phyloP scores from a whole-genome alignment of 1,139 yeast species.

The Taphrina communis region DNA sequence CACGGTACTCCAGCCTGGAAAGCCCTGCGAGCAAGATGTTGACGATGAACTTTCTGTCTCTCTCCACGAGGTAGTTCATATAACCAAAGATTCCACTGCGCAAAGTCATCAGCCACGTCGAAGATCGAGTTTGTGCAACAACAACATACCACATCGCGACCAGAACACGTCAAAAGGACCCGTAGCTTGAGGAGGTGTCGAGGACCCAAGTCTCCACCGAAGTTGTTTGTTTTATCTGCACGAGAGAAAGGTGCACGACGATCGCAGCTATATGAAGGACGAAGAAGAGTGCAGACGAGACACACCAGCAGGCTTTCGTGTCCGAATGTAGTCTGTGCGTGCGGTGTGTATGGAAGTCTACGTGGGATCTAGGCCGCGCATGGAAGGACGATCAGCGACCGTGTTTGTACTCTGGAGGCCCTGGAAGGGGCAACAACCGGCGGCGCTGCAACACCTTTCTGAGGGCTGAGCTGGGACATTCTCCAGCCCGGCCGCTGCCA shows the following conservation, averaged over 20 bases:
- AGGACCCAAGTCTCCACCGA: neutral
- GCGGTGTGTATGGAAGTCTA: too few relatives aligned
- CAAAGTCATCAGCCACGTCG: neutral
- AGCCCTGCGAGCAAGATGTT: slow-evolving; percentile 86
- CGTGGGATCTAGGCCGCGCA: slow-evolving; percentile 3
- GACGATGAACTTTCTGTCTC: slow-evolving; percentile 87
- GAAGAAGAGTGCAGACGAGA: neutral
- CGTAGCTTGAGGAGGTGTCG: neutral
- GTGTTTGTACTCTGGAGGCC: neutral
- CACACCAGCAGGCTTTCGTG: too few relatives aligned
- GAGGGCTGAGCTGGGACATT: neutral
- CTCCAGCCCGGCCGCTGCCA: neutral
- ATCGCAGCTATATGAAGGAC: neutral
- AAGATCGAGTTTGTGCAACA: neutral
- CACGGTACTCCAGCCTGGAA: slow-evolving; percentile 93
- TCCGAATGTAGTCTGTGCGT: too few relatives aligned
- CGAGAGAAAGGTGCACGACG: too few relatives aligned
- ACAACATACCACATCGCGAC: slow-evolving; percentile 19
- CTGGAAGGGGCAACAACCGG: too few relatives aligned
- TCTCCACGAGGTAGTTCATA: slow-evolving; percentile 92
- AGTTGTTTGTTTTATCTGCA: too few relatives aligned
- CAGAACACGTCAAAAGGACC: neutral
- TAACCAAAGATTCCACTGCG: slow-evolving; percentile 97
- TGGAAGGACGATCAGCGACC: neutral
- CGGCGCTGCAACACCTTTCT: too few relatives aligned